Base-by-base conservation (phyloP, 2,329 filamentous ascomycete species). In the Talaromyces sp. region DNA sequence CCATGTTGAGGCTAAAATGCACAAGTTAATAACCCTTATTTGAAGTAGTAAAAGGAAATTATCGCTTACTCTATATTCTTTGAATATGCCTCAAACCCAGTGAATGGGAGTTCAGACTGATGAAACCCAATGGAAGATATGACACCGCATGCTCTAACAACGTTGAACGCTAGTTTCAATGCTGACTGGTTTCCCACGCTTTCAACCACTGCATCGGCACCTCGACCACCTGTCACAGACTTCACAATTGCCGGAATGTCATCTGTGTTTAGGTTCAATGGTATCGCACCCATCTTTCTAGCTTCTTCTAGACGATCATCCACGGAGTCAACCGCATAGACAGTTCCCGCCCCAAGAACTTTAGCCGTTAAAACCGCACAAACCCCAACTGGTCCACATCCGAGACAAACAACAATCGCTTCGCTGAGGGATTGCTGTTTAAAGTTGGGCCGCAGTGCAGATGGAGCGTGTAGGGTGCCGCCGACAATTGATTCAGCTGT, bases 311-410 rank as follows among this genome's bases (percentile, higher is more conserved):
- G 79, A 53, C 92, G 83, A 65, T 85, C 87, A 4, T 87, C 84
- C 5, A 95, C 85, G 18, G 87, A 86, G 74, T 95, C 91, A 56
- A 94, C 83, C 14, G 89, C 90, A 64, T 93, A 87, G 1, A 93
- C 77, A 66, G 89, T 82, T 70, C 85, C 88, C 0, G 90, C n/a
- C 10, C 54, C 90, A 64, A 85, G 83, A 71, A 86, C 86, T 66
- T 87, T 79, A 5, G 89, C 87, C 57, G 89, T 87, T 57, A 91
- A 81, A 57, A 93, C 78, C 30, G 91, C 90, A 72, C 92, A 96
- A 5, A 96, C 81, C 0, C 91, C 92, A 2, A 96, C 87, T 0
- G 88, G 88, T 0, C 92, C 92, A 69, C 91, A 94, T 2, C 92
- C 91, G 61, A 96, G 83, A n/a, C 94, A 79, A 2, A 93, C 89